A percentile compares a stretch with the other conserved stretches of the same genome.
Evolutionary conservation across 495 filamentous ascomycete genomes (phyloP).

Genomic region (Penicillium cosmopolitanum): DNA sequence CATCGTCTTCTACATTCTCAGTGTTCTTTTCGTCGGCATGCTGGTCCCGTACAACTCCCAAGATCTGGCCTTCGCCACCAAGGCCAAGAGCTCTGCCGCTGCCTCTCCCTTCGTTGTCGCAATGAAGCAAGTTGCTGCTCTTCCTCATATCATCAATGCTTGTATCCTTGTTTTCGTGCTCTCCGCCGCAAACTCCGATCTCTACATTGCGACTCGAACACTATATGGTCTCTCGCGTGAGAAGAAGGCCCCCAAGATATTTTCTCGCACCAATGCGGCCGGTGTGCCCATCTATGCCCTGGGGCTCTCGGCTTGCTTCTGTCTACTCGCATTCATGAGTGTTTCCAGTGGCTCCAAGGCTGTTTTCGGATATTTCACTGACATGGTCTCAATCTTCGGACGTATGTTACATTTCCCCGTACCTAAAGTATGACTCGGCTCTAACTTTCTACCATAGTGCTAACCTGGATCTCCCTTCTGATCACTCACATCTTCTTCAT

Average conservation of each 20-base stretch:
- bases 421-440: neutral
- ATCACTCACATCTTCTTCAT: conserved; percentile 83
- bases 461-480: conserved; percentile 86
- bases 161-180: conserved; percentile 78
- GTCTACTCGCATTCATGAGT: conserved; percentile 77
- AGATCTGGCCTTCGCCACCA: conserved; percentile 58
- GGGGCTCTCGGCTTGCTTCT: conserved; percentile 60
- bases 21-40: conserved; percentile 56
- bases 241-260: conserved; percentile 72
- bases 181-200: conserved; percentile 72
- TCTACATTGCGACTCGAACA: conserved; percentile 82
- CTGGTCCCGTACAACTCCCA: conserved; percentile 57
- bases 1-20: conserved; percentile 73
- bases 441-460: conserved; percentile 28
- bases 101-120: conserved; percentile 70
- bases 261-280: conserved; percentile 68
- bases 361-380: conserved; percentile 85
- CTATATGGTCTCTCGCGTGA: conserved; percentile 78
- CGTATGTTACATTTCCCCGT: conserved; percentile 9
- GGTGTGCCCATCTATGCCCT: conserved; percentile 80
- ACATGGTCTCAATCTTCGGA: conserved; percentile 79
- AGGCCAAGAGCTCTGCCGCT: conserved; percentile 44
- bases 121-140: conserved; percentile 54
- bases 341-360: conserved; percentile 65
- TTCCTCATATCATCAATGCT: conserved; percentile 63